Evolutionary conservation across 2,329 filamentous ascomycete genomes (phyloP), one percentile per base, ranked within the genome.

Genomic region (Ophiostoma sp.): DNA sequence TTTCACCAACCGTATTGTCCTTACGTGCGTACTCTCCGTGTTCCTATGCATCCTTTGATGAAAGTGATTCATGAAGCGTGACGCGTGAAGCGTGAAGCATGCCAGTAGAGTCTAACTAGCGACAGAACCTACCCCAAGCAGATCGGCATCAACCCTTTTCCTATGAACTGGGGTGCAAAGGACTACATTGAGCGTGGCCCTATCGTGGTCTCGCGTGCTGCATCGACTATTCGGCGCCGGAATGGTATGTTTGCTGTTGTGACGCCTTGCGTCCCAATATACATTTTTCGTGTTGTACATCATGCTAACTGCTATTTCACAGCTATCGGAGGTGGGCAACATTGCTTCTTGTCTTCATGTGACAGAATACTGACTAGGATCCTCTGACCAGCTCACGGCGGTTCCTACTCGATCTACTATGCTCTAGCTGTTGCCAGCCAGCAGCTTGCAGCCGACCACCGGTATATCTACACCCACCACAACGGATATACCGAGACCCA

Each of bases 371-470:
- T 72, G 75, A 75, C 65, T 72, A 27, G 42, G 5, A 75, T 66
- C 36, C 60, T 49, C 58, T 65, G 67, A n/a, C 72, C 27, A 69
- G 73, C 76, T 69, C 75, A 79, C 68, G 94, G 95, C 72, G 94
- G 95, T 69, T 97, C 93, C 4, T 98, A 99, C 78, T 93, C 92
- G 71, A 94, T 97, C 72, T 98, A 98, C 81, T 93, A 96, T 76
- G 94, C 94, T 36, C 84, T 98, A 41, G 94, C 94, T 12, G 88
- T 98, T 72, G 94, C 94, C 36, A 95, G 92, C 76, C 93, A 94
- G 74, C 90, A 98, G 76, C 85, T 98, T 69, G 87, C 92, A 71
- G 84, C 87, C 55, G 89, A 96, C 73, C 93, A 97, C 78, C 90
- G 69, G 72, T 72, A 18, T 7, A 68, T 65, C n/a, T 18, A 5